A percentile compares a stretch with the other conserved stretches of the same genome.
phyloP scores from a whole-genome alignment of 257 asterid genomes.

The Mitragyna speciosa region DNA sequence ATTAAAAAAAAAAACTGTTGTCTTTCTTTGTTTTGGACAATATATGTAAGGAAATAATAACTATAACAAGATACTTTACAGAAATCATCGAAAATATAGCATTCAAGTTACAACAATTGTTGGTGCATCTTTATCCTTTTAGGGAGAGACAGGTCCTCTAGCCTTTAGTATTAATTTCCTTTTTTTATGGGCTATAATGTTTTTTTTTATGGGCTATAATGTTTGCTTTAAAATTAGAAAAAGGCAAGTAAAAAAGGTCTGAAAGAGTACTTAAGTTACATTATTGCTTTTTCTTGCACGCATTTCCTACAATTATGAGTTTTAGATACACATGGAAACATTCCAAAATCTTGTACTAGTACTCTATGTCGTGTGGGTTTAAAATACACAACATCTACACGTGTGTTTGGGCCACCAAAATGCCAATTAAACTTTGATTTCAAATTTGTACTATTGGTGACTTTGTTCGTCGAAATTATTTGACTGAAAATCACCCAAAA shows the following conservation, averaged over 20 bases:
- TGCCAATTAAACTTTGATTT: background rate
- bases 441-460: background rate
- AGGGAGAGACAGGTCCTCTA: background rate
- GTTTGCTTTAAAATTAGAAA: background rate
- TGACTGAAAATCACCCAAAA: background rate
- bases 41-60: no score
- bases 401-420: background rate
- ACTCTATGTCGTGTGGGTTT: conserved; percentile 1
- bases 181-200: background rate
- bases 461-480: background rate
- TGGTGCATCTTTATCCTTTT: background rate
- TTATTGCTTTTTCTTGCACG: conserved; percentile 17
- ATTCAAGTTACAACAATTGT: background rate
- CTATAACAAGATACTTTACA: no score
- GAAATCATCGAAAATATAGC: no score
- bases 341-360: background rate
- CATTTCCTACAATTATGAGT: conserved; percentile 7
- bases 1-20: no score
- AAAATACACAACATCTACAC: conserved; percentile 1
- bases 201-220: background rate
- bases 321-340: background rate
- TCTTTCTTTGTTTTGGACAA: no score
- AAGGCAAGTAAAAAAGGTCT: background rate
- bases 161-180: background rate
- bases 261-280: background rate